Evolutionary conservation across 2,329 filamentous ascomycete species (phyloP).

Genomic region (Claviceps sp.): DNA sequence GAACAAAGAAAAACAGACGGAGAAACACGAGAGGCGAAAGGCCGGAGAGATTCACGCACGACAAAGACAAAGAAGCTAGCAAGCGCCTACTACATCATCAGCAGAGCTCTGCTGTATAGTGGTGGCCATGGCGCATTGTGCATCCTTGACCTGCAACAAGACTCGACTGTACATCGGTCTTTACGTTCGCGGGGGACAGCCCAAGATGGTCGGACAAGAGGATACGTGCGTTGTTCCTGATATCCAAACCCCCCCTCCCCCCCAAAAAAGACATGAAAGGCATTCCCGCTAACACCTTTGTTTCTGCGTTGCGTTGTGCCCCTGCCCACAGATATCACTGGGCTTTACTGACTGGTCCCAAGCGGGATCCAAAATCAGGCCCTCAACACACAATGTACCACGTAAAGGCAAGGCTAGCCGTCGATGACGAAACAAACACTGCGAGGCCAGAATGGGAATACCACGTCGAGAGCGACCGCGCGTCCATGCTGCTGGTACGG

Average conservation of each 20-base stretch:
- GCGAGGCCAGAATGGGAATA: conserved; percentile 6
- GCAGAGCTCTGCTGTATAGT: not conserved
- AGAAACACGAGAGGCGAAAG: not conserved
- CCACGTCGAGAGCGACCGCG: conserved; percentile 2
- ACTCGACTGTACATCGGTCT: conserved; percentile 6
- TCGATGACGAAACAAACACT: conserved; percentile 2
- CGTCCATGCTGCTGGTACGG: conserved; percentile 4
- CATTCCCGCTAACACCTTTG: not conserved
- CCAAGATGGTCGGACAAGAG: conserved; percentile 5
- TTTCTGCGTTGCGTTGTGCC: not conserved
- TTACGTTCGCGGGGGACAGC: conserved; percentile 5
- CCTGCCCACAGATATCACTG: conserved; percentile 4
- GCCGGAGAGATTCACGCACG: not conserved
- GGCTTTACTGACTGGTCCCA: conserved; percentile 5
- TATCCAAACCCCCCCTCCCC: not conserved
- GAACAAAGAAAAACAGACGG: not conserved
- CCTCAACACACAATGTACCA: conserved; percentile 6
- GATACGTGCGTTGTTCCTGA: conserved; percentile 3
- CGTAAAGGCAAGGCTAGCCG: conserved; percentile 3
- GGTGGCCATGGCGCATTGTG: not conserved
- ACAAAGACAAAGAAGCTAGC: not conserved
- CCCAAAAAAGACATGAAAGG: not conserved
- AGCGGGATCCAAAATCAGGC: conserved; percentile 1
- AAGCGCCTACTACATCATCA: not conserved
- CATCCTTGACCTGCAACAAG: conserved; percentile 1